phyloP scores from a whole-genome alignment of 345 rosid species.

The Psidium guajava region DNA sequence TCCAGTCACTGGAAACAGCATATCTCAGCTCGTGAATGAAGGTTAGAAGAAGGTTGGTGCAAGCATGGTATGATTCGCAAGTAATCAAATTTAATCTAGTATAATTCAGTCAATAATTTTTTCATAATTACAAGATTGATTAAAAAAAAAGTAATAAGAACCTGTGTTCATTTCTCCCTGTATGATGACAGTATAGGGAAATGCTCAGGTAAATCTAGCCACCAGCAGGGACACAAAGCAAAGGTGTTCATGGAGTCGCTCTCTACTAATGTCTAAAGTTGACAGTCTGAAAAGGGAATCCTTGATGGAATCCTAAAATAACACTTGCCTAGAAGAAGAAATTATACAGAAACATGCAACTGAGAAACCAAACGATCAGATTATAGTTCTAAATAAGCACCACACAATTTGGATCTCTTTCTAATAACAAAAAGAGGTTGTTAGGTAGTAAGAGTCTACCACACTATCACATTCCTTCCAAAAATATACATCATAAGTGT shows the following conservation, averaged over 20 bases:
- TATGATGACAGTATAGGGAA: neutral
- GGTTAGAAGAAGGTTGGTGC: neutral
- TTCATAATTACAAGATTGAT: neutral
- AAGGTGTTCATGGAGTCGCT: neutral
- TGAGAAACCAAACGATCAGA: neutral
- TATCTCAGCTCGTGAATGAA: neutral
- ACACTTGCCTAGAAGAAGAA: neutral
- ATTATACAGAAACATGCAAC: neutral
- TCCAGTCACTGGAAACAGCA: neutral
- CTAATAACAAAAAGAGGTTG: neutral
- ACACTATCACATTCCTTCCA: neutral
- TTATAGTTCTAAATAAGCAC: neutral
- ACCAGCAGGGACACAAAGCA: neutral
- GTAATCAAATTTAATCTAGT: neutral
- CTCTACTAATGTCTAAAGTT: neutral
- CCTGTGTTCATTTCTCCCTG: neutral
- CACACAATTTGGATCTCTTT: neutral
- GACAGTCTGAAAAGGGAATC: neutral
- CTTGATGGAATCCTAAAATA: neutral
- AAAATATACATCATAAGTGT: neutral
- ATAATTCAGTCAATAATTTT: neutral
- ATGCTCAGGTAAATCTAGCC: neutral
- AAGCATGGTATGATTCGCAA: neutral
- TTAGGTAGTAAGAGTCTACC: neutral
- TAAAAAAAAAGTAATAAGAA: neutral